phyloP scores from a whole-genome alignment of 2,329 filamentous ascomycete genomes.

The Cryoendolithus antarcticus region DNA sequence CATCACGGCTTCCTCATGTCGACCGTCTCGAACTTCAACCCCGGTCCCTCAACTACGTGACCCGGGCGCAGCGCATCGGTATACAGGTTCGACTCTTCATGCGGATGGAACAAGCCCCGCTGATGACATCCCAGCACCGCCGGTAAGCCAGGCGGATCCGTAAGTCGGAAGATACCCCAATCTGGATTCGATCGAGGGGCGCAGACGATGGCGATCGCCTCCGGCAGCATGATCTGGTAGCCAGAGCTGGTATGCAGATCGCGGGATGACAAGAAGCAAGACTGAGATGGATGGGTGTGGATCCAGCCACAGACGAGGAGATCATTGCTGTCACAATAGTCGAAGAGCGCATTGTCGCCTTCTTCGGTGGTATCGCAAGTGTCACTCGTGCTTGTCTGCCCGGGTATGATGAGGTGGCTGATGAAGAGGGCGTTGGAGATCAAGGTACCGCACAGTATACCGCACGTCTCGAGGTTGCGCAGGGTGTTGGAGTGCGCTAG shows the following conservation, averaged over 20 bases:
- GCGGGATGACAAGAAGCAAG: slow-evolving; percentile 92
- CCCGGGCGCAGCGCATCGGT: slow-evolving; percentile 53
- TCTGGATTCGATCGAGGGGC: slow-evolving; percentile 68
- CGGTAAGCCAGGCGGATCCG: slow-evolving; percentile 79
- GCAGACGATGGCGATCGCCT: slow-evolving; percentile 94
- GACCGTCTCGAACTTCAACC: slow-evolving; percentile 50
- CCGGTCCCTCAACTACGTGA: slow-evolving; percentile 46
- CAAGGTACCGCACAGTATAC: slow-evolving; percentile 79
- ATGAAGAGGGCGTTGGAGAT: slow-evolving; percentile 93
- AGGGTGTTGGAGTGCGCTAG: slow-evolving; percentile 66
- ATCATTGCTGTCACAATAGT: slow-evolving; percentile 76
- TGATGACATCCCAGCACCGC: slow-evolving; percentile 71
- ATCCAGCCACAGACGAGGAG: slow-evolving; percentile 91
- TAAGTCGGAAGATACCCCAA: slow-evolving; percentile 84
- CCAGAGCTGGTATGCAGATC: slow-evolving; percentile 89
- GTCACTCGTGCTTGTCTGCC: slow-evolving; percentile 79
- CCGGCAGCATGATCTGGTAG: slow-evolving; percentile 92
- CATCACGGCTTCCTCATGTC: slow-evolving; percentile 39
- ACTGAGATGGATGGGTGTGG: slow-evolving; percentile 91
- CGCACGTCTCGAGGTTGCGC: slow-evolving; percentile 82
- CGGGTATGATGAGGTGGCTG: slow-evolving; percentile 74
- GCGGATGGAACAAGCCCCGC: slow-evolving; percentile 72
- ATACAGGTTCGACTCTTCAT: slow-evolving; percentile 60
- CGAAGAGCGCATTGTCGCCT: slow-evolving; percentile 55
- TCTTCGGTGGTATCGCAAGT: slow-evolving; percentile 93